Evolutionary conservation across 2,329 filamentous ascomycete genomes (phyloP), one percentile per base, ranked within the genome.

Genomic region (Penicillium sp.): DNA sequence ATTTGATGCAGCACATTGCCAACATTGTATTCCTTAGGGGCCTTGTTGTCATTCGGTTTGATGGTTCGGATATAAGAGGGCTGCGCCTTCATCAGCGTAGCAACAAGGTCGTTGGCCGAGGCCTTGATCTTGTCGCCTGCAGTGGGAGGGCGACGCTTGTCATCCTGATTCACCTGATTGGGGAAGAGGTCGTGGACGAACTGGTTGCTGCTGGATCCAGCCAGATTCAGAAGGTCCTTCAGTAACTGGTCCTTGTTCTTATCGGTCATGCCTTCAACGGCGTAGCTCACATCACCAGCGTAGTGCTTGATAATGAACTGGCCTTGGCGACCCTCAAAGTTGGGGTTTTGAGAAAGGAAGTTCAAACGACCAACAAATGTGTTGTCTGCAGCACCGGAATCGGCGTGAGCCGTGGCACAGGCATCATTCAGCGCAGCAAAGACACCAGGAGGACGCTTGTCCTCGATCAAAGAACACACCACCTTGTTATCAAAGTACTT

Each of bases 401-500:
- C 95, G 47, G 95, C 95, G 74, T 97, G 93, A 5, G 95, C 95
- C n/a, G 95, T 98, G 67, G 96, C 96, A 63, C 95, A 98, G 48
- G 95, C 95, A 78, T 99, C 95, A 74, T 99, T 99, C 78, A 99
- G 81, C 4, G 93, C 93, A 7, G 95, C 95, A 71, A 99, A 97
- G 46, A 99, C 87, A 70, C 95, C 95, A 1, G 91, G 90, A 6
- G 95, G 95, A 53, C 93, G 83, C 71, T 89, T 87, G 71, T 96
- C 90, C 76, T 99, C 95, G 65, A 99, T 99, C 70, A 99, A 76
- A 60, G 97, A 95, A 74, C 95, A 99, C 56, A 99, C 95, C 48
- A 99, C 89, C 81, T 98, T 98, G 83, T 99, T 99, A 78, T 99
- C 95, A 68, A 98, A 99, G 78, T 98, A 99, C 70, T 95, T 96